Conservation (phyloP, 2,329 filamentous ascomycete genomes). For the Pyrenochaeta sp. region DNA sequence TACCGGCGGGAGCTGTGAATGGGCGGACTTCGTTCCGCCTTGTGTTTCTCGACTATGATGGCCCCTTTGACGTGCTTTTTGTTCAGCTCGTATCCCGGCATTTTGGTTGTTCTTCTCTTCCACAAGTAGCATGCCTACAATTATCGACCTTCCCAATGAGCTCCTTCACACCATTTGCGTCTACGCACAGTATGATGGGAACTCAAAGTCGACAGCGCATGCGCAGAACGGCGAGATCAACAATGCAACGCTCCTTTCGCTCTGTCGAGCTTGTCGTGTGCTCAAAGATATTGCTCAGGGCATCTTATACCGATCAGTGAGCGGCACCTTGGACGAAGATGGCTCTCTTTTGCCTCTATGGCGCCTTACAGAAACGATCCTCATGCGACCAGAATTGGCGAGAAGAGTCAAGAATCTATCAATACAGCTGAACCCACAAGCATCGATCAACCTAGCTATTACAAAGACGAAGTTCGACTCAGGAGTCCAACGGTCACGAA, state of each 20-base stretch:
- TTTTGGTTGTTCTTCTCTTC: not conserved
- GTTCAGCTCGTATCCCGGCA: not conserved
- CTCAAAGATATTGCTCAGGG: not conserved
- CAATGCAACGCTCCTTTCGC: not conserved
- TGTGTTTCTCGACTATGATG: not conserved
- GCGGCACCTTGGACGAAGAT: not conserved
- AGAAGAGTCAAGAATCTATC: not conserved
- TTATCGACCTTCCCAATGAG: constrained; percentile 2
- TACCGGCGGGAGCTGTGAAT: not conserved
- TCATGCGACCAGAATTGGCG: not conserved
- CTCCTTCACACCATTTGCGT: not conserved
- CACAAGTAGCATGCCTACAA: not conserved
- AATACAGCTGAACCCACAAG: not conserved
- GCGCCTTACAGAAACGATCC: not conserved
- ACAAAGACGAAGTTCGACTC: not conserved
- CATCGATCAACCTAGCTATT: not conserved
- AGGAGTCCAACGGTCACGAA: not conserved
- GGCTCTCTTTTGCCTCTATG: not conserved
- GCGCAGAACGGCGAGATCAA: not conserved
- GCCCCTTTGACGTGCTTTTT: not conserved
- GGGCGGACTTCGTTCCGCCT: not conserved
- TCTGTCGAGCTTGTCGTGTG: not conserved
- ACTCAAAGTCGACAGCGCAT: not conserved
- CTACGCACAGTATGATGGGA: not conserved
- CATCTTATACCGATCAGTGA: not conserved